A percentile compares a stretch with the other conserved stretches of the same genome.
Conservation (phyloP, 768 basidiomycete genomes). For the Hebeloma cylindrosporum region DNA sequence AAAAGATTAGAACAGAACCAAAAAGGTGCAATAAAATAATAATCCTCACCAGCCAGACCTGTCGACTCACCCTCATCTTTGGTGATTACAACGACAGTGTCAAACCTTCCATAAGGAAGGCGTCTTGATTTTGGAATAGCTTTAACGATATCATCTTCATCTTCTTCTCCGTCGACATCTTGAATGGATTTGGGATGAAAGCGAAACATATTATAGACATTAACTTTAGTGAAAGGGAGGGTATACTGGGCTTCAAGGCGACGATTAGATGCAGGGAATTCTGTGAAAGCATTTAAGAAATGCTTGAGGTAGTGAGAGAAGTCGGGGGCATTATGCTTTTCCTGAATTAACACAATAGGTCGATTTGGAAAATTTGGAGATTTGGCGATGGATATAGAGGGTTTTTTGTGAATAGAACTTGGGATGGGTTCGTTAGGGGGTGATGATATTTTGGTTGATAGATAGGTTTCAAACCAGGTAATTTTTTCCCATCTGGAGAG, state of each 20-base stretch:
- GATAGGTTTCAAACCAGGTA: neutral
- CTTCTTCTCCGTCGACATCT: constrained; percentile 18
- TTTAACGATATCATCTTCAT: constrained; percentile 19
- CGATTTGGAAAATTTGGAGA: constrained; percentile 16
- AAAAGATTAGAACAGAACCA: neutral
- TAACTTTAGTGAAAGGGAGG: constrained; percentile 21
- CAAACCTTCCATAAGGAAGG: constrained; percentile 22
- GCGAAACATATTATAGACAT: constrained; percentile 24
- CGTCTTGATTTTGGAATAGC: constrained; percentile 16
- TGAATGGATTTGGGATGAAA: constrained; percentile 17
- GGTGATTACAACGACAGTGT: constrained; percentile 23
- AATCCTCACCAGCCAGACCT: constrained; percentile 7
- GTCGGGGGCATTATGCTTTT: constrained; percentile 17
- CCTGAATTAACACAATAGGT: constrained; percentile 11
- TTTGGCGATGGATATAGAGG: constrained; percentile 14
- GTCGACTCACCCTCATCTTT: constrained; percentile 22
- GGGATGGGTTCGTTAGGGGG: neutral
- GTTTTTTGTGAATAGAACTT: neutral
- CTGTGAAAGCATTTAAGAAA: constrained; percentile 26
- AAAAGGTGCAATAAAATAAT: neutral
- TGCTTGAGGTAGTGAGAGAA: constrained; percentile 25
- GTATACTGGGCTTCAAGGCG: neutral
- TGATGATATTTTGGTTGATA: neutral
- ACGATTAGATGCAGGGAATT: constrained; percentile 1
- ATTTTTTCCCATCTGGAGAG: constrained; percentile 33